A percentile compares a stretch with the other conserved stretches of the same genome.
These are phyloP conservation scores for Meyerozyma carpophila DNA, from an alignment of 1,139 yeast genomes.

Conservation along the genomic window DNA sequence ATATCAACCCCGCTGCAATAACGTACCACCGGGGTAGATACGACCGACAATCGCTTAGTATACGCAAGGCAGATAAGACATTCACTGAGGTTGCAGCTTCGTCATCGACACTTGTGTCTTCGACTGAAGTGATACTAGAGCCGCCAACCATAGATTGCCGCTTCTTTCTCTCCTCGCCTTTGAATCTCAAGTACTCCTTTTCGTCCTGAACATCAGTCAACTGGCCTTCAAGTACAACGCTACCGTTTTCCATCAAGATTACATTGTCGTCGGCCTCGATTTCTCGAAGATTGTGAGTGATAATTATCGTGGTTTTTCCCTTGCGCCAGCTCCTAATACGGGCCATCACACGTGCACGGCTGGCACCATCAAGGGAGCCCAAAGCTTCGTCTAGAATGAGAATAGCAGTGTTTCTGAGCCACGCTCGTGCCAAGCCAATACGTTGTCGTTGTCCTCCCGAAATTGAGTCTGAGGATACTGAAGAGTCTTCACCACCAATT, in stretches of 20 bases:
- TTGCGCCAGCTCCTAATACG: slow-evolving; percentile 56
- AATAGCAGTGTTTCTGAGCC: slow-evolving; percentile 63
- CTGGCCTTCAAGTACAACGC: slow-evolving; percentile 27
- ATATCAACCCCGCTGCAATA: slow-evolving; percentile 46
- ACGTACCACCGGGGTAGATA: slow-evolving; percentile 29
- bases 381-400: slow-evolving; percentile 80
- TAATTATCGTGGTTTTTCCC: slow-evolving; percentile 68
- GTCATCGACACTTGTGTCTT: not conserved
- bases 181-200: not conserved
- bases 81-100: not conserved
- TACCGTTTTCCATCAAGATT: slow-evolving; percentile 54
- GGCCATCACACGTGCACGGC: slow-evolving; percentile 39
- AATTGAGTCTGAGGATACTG: slow-evolving; percentile 47
- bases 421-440: slow-evolving; percentile 78
- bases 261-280: slow-evolving; percentile 53
- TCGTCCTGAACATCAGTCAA: not conserved
- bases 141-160: no score
- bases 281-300: slow-evolving; percentile 70
- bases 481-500: slow-evolving; percentile 52
- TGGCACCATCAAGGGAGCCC: slow-evolving; percentile 65
- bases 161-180: not conserved
- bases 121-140: no score
- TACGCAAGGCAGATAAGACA: slow-evolving; percentile 21
- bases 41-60: slow-evolving; percentile 29
- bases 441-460: slow-evolving; percentile 93